Conservation (phyloP, 2,329 filamentous ascomycete genomes). For the Alternaria sp. region DNA sequence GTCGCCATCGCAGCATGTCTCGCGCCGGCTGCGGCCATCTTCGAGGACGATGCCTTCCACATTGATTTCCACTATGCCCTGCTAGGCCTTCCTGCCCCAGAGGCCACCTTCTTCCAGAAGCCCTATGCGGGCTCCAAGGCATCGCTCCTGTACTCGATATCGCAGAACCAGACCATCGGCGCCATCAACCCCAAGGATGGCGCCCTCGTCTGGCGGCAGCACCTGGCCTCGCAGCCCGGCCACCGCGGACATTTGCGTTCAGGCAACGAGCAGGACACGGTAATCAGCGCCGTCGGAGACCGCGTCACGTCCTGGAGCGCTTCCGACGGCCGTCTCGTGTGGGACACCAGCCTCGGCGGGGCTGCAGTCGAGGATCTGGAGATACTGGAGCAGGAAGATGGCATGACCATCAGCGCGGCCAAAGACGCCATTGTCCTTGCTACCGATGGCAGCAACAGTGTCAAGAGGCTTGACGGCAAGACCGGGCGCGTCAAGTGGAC, state of each 20-base stretch:
- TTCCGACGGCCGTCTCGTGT: conserved; percentile 77
- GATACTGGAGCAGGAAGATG: conserved; percentile 74
- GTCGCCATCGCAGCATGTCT: conserved; percentile 51
- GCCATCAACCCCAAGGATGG: conserved; percentile 90
- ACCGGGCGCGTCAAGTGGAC: conserved; percentile 82
- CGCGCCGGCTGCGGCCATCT: conserved; percentile 70
- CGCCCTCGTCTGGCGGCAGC: conserved; percentile 83
- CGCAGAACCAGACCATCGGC: conserved; percentile 81
- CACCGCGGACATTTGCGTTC: conserved; percentile 64
- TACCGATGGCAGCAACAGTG: conserved; percentile 61
- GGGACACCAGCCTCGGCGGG: conserved; percentile 69
- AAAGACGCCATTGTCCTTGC: conserved; percentile 78
- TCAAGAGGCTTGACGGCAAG: conserved; percentile 75
- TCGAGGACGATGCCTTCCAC: conserved; percentile 87
- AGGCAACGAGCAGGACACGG: conserved; percentile 78
- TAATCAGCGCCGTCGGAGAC: conserved; percentile 75
- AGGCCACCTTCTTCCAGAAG: conserved; percentile 93
- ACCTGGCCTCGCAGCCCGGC: conserved; percentile 58
- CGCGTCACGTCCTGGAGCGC: conserved; percentile 84
- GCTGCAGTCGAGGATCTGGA: conserved; percentile 72
- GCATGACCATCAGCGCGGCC: conserved; percentile 50
- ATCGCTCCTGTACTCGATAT: conserved; percentile 88
- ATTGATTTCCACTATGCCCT: conserved; percentile 94
- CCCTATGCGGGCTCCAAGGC: conserved; percentile 82
- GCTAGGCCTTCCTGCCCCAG: conserved; percentile 78